Conservation (phyloP, 331 rosid genomes). For the Arachis monticola region DNA sequence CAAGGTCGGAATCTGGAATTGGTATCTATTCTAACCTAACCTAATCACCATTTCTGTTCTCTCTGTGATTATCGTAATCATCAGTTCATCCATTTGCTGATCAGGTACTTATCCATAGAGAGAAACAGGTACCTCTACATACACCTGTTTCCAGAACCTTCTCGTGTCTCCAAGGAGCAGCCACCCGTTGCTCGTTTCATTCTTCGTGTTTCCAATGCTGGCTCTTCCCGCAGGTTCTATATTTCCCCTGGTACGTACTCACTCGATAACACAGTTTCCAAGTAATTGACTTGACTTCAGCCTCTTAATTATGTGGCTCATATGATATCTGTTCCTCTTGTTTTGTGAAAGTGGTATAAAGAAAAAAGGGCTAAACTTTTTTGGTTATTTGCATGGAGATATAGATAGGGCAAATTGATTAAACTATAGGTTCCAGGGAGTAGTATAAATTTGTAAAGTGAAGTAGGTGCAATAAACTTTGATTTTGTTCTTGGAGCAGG, state of each 20-base stretch:
- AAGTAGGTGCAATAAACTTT: too few relatives aligned
- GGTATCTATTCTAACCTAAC: conserved; percentile 36
- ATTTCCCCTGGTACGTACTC: conserved; percentile 63
- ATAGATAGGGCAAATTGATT: neutral
- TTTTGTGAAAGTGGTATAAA: neutral
- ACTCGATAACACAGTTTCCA: too few relatives aligned
- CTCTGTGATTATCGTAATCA: too few relatives aligned
- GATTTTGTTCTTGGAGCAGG: neutral
- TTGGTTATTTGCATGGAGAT: neutral
- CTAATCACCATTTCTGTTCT: neutral
- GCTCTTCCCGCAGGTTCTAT: conserved; percentile 58
- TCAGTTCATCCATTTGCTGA: neutral
- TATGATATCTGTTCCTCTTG: neutral
- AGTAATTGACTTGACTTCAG: neutral
- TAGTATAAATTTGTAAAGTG: too few relatives aligned
- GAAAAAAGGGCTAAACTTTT: neutral
- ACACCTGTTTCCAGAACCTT: conserved; percentile 84
- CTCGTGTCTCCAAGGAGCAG: conserved; percentile 66
- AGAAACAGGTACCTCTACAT: conserved; percentile 71
- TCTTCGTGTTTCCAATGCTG: conserved; percentile 66
- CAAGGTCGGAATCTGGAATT: conserved; percentile 92
- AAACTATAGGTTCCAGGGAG: too few relatives aligned
- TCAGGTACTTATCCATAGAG: conserved; percentile 68
- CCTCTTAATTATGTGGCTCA: neutral
- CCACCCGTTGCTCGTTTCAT: conserved; percentile 84